Conservation (phyloP, 306 rosid species). For the Luffa aegyptiaca region DNA sequence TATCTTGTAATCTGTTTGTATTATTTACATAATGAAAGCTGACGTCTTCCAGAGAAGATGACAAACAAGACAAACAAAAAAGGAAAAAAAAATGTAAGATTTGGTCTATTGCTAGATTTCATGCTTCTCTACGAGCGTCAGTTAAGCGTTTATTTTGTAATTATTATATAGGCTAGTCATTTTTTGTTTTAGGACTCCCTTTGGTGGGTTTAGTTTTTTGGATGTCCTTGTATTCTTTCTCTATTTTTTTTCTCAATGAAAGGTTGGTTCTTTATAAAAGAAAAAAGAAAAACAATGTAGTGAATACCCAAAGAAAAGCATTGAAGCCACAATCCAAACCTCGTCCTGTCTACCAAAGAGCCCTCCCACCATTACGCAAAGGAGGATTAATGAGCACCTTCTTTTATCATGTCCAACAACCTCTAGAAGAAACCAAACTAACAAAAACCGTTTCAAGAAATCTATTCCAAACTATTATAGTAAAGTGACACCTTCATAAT, state of each 20-base stretch:
- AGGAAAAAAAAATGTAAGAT: background rate
- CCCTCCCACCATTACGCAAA: background rate
- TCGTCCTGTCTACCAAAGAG: background rate
- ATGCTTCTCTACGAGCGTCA: too few relatives aligned
- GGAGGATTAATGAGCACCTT: background rate
- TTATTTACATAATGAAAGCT: background rate
- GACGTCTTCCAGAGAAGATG: background rate
- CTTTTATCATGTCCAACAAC: background rate
- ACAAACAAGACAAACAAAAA: background rate
- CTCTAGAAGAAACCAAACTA: background rate
- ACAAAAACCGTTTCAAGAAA: background rate
- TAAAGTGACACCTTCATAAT: background rate
- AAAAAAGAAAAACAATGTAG: background rate
- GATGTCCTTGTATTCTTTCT: too few relatives aligned
- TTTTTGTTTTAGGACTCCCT: too few relatives aligned
- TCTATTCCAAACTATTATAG: background rate
- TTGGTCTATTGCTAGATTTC: too few relatives aligned
- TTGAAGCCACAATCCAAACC: background rate
- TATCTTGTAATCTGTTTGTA: background rate
- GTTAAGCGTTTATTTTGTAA: too few relatives aligned
- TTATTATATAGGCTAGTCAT: too few relatives aligned
- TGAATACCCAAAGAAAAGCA: background rate
- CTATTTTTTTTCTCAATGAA: too few relatives aligned
- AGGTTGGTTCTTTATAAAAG: background rate
- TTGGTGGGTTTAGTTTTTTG: too few relatives aligned